Conservation (phyloP, 2,329 filamentous ascomycete genomes). For the Hirsutella rhossiliensis region DNA sequence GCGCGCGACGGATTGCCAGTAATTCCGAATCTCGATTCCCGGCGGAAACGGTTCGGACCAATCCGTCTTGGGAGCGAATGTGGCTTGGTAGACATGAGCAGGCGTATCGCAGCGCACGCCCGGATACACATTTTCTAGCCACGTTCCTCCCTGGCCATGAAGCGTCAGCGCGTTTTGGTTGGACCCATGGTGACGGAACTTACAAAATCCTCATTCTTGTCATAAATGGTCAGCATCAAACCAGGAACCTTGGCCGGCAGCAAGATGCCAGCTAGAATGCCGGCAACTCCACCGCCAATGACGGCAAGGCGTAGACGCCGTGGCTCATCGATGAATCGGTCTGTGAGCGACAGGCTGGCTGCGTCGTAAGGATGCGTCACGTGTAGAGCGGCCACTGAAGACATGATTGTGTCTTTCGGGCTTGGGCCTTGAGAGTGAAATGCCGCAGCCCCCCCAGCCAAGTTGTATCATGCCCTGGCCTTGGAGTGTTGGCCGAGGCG, state of each 20-base stretch:
- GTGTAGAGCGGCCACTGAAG: no score
- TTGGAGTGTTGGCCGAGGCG: no score
- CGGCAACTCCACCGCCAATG: conserved; percentile 23
- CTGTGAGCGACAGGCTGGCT: conserved; percentile 11
- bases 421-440: no score
- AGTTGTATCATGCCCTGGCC: no score
- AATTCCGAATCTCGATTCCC: conserved; percentile 53
- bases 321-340: conserved; percentile 22
- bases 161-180: no score
- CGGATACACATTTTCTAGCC: conserved; percentile 47
- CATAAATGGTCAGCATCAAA: conserved; percentile 52
- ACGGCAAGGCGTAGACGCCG: conserved; percentile 20
- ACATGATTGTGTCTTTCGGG: no score
- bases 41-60: conserved; percentile 60
- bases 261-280: conserved; percentile 45
- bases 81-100: conserved; percentile 57
- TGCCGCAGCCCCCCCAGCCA: no score
- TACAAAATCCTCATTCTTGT: conserved; percentile 58
- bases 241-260: conserved; percentile 58
- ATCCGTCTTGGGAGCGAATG: conserved; percentile 53
- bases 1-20: conserved; percentile 49
- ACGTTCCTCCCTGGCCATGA: conserved; percentile 32
- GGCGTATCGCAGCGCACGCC: conserved; percentile 59
- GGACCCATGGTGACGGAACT: conserved; percentile 13
- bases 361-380: no score